These are phyloP conservation scores for Hymenoscyphus fraxineus DNA, from an alignment of 2,329 filamentous ascomycete genomes.

Conservation along the genomic window DNA sequence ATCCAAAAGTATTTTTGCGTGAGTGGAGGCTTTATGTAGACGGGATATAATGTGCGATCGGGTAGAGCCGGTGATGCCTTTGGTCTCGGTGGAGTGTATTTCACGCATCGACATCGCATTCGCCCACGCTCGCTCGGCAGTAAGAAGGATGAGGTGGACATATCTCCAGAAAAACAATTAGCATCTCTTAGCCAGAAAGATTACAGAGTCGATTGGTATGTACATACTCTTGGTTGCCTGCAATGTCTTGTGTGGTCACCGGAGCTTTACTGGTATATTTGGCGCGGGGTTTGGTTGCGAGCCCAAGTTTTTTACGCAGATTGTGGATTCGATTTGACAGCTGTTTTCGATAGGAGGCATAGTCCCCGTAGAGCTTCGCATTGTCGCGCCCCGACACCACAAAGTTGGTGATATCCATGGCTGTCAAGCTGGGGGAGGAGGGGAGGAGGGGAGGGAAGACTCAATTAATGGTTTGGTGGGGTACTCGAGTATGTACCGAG, in stretches of 20 bases:
- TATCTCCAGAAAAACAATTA: conserved; percentile 49
- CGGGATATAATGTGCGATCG: conserved; percentile 87
- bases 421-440: background rate
- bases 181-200: background rate
- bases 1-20: conserved; percentile 64
- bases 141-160: conserved; percentile 75
- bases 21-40: conserved; percentile 71
- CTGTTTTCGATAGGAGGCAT: conserved; percentile 77
- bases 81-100: conserved; percentile 71
- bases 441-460: background rate
- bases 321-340: conserved; percentile 78
- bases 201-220: conserved; percentile 12
- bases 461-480: conserved; percentile 1
- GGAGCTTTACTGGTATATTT: conserved; percentile 73
- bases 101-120: conserved; percentile 94
- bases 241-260: conserved; percentile 72
- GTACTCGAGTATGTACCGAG: background rate
- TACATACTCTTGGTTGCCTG: conserved; percentile 69
- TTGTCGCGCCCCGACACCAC: conserved; percentile 76
- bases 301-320: conserved; percentile 78
- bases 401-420: conserved; percentile 88
- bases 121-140: conserved; percentile 88
- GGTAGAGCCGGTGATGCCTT: conserved; percentile 73
- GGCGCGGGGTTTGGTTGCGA: conserved; percentile 77
- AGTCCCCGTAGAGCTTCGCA: conserved; percentile 83